A percentile compares a stretch with the other conserved stretches of the same genome.
Evolutionary conservation across 768 basidiomycete genomes (phyloP).

Genomic region (Fibroporia radiculosa): DNA sequence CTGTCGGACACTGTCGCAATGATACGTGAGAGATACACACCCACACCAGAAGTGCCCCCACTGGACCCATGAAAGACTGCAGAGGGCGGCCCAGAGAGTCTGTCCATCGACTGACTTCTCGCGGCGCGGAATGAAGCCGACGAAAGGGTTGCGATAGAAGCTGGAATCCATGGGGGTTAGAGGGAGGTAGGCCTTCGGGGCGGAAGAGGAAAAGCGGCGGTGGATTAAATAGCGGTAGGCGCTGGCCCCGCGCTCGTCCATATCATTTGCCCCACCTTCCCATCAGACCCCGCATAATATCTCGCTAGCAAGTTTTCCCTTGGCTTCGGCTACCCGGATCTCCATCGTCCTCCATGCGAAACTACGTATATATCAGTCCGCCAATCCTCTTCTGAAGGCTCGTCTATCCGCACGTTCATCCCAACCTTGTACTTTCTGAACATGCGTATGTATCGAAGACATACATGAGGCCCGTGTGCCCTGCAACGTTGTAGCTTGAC

Average conservation of each 20-base stretch:
- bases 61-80: slow-evolving; percentile 40
- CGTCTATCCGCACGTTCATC: no score
- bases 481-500: no score
- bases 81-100: slow-evolving; percentile 37
- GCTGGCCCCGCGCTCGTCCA: neutral
- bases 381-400: no score
- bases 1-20: slow-evolving; percentile 1
- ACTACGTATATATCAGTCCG: no score
- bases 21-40: slow-evolving; percentile 11
- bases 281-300: no score
- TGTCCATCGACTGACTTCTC: slow-evolving; percentile 29
- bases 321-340: no score
- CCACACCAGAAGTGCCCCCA: slow-evolving; percentile 55
- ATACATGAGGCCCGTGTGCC: no score
- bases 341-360: no score
- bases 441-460: no score
- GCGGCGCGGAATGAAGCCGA: slow-evolving; percentile 24
- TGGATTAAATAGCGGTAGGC: neutral
- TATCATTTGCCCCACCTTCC: neutral
- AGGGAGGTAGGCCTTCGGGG: neutral
- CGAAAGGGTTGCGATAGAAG: slow-evolving; percentile 36
- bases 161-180: slow-evolving; percentile 36
- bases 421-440: no score
- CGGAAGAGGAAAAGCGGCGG: neutral
- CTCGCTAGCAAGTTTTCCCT: no score